phyloP scores from a whole-genome alignment of 2,329 filamentous ascomycete species.

The Claviceps purpurea region DNA sequence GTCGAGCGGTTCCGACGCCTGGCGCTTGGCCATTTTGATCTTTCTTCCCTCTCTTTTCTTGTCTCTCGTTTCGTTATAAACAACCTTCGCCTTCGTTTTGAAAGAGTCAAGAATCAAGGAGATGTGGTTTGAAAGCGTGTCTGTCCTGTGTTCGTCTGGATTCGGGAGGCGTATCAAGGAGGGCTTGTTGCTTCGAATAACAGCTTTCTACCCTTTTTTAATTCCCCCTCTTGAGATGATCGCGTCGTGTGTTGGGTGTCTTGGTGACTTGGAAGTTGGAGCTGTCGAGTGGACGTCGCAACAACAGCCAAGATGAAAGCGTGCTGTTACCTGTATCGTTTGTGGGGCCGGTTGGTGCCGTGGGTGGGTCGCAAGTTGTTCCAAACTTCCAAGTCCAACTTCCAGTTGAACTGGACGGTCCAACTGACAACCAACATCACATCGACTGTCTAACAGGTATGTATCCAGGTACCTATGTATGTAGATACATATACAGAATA shows the following conservation, averaged over 20 bases:
- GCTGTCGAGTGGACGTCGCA: not conserved
- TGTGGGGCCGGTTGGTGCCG: too few relatives aligned
- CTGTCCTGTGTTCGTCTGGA: not conserved
- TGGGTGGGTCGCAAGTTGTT: too few relatives aligned
- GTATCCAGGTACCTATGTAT: too few relatives aligned
- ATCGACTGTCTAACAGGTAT: too few relatives aligned
- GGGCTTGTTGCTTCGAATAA: not conserved
- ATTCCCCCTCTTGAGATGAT: not conserved
- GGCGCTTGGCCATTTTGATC: slow-evolving; percentile 36
- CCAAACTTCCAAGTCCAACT: too few relatives aligned
- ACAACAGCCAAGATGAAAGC: not conserved
- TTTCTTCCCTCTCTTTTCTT: not conserved
- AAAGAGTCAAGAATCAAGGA: not conserved
- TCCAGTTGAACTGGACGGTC: too few relatives aligned
- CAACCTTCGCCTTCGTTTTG: too few relatives aligned
- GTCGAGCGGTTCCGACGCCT: slow-evolving; percentile 46
- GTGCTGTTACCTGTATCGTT: too few relatives aligned
- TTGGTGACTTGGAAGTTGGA: not conserved
- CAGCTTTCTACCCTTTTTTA: not conserved
- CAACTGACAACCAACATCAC: too few relatives aligned
- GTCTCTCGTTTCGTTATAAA: not conserved
- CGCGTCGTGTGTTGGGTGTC: not conserved
- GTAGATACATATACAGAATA: not conserved
- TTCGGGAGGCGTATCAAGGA: not conserved
- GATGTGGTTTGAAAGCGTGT: not conserved